Evolutionary conservation across 1,284 basidiomycete genomes (phyloP).

Genomic region (Hemileia vastatrix): DNA sequence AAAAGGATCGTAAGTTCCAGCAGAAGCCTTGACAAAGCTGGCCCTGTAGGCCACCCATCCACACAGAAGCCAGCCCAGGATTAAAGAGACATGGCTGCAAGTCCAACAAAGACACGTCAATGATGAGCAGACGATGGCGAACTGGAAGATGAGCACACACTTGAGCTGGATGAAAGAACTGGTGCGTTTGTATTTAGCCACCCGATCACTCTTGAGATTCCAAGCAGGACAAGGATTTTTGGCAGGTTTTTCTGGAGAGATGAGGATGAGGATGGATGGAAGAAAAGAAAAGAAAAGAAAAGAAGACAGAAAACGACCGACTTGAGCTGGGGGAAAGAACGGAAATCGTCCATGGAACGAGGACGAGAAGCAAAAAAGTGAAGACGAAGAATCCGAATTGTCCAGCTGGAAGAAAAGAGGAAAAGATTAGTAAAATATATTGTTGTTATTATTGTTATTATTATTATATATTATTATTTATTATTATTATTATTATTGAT

Average conservation of each 20-base stretch:
- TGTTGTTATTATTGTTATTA: background rate
- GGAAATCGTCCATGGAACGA: slow-evolving; percentile 63
- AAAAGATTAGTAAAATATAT: background rate
- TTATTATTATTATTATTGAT: background rate
- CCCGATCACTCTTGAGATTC: slow-evolving; percentile 50
- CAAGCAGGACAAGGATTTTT: slow-evolving; percentile 57
- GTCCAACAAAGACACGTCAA: slow-evolving; percentile 28
- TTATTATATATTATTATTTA: background rate
- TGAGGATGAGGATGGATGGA: background rate
- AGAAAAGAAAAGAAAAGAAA: background rate
- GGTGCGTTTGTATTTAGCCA: slow-evolving; percentile 13
- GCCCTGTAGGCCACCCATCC: slow-evolving; percentile 61
- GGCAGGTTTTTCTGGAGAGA: slow-evolving; percentile 22
- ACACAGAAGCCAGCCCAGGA: slow-evolving; percentile 66
- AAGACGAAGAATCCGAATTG: slow-evolving; percentile 65
- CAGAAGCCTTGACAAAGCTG: slow-evolving; percentile 53
- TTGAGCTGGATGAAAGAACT: slow-evolving; percentile 6
- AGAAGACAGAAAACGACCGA: background rate
- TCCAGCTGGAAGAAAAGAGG: background rate
- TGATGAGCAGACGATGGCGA: slow-evolving; percentile 24
- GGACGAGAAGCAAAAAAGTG: slow-evolving; percentile 67
- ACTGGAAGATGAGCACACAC: slow-evolving; percentile 24
- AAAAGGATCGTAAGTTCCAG: slow-evolving; percentile 75
- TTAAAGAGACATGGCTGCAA: slow-evolving; percentile 53
- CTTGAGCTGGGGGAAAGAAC: slow-evolving; percentile 39